These are phyloP conservation scores for Aspergillus tubingensis DNA, from an alignment of 2,329 filamentous ascomycete genomes.

Conservation along the genomic window DNA sequence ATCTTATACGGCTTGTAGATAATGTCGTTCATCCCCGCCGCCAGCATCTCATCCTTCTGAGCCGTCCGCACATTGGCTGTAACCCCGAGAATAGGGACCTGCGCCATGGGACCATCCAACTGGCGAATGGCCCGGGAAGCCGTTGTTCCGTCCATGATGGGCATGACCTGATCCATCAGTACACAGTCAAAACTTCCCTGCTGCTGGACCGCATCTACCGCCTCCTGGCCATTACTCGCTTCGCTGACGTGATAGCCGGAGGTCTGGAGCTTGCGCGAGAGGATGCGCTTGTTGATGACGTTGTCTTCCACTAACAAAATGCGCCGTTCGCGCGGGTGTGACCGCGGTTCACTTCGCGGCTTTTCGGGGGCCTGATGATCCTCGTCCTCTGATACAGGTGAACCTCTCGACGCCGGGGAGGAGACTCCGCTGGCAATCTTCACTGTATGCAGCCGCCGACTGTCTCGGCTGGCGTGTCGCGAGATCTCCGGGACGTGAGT, in stretches of 20 bases:
- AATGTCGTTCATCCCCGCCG: conserved; percentile 74
- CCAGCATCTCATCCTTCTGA: conserved; percentile 70
- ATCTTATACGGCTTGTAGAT: conserved; percentile 81
- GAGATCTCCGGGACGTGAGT: conserved; percentile 14
- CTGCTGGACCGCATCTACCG: conserved; percentile 42
- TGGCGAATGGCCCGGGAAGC: conserved; percentile 70
- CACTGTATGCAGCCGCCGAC: conserved; percentile 12
- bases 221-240: conserved; percentile 45
- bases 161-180: conserved; percentile 82
- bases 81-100: conserved; percentile 39
- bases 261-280: conserved; percentile 39
- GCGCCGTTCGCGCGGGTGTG: background rate
- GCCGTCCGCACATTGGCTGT: conserved; percentile 76
- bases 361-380: background rate
- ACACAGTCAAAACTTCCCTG: conserved; percentile 59
- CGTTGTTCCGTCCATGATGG: conserved; percentile 77
- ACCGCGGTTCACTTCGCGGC: background rate
- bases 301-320: conserved; percentile 50
- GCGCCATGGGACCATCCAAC: conserved; percentile 56
- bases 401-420: too few species aligned
- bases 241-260: conserved; percentile 39
- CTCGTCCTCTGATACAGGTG: too few species aligned
- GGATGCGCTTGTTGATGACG: conserved; percentile 44
- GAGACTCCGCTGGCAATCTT: background rate
- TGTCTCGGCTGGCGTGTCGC: conserved; percentile 8